A percentile compares a stretch with the other conserved stretches of the same genome.
Evolutionary conservation across 2,329 filamentous ascomycete genomes (phyloP).

Genomic region (Fusarium metavorans): DNA sequence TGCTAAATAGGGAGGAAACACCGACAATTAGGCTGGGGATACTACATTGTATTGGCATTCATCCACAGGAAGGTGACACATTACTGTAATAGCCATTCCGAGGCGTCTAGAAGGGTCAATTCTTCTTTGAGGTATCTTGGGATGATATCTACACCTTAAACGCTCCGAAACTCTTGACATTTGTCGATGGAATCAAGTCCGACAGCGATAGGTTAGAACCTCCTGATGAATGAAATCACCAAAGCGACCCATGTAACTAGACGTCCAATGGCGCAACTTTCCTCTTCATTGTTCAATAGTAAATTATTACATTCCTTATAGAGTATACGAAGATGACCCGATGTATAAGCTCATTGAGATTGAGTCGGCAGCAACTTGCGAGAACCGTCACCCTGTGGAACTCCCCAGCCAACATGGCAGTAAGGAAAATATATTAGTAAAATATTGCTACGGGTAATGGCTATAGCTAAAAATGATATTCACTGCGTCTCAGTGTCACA

Average conservation of each 20-base stretch:
- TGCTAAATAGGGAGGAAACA: neutral
- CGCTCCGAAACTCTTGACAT: neutral
- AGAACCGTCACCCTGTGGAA: neutral
- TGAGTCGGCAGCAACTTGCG: neutral
- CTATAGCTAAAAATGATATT: neutral
- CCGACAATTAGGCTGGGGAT: neutral
- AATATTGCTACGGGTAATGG: neutral
- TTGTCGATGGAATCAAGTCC: neutral
- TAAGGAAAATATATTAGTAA: too few relatives aligned
- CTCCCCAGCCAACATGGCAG: neutral
- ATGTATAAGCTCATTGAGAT: neutral
- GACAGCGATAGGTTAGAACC: neutral
- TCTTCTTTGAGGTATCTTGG: neutral
- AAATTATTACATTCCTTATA: neutral
- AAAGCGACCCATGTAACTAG: neutral
- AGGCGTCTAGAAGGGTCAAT: neutral
- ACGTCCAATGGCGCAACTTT: neutral
- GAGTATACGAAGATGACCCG: neutral
- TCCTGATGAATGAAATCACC: neutral
- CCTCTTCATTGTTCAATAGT: neutral
- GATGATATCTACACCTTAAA: neutral
- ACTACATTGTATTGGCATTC: neutral
- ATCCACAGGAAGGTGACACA: neutral
- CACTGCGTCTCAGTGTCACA: neutral
- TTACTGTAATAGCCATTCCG: neutral